Evolutionary conservation across 164 flowering plant genomes (phyloP).

Genomic region (Tetrastigma voinierianum): DNA sequence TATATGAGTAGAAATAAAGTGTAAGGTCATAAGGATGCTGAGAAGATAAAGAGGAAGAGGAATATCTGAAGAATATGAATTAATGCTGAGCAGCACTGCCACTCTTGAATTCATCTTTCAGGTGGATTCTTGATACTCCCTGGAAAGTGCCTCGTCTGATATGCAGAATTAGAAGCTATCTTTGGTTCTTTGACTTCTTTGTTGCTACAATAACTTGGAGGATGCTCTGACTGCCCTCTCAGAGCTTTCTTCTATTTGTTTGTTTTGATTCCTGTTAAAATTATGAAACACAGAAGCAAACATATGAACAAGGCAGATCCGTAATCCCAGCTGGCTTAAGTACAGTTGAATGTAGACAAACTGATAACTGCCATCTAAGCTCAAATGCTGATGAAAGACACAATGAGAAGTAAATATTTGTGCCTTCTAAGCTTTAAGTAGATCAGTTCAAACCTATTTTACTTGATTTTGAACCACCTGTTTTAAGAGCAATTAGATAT

Average conservation of each 20-base stretch:
- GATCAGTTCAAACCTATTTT: constrained; percentile 91
- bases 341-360: constrained; percentile 86
- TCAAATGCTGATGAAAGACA: constrained; percentile 71
- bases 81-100: too few species aligned
- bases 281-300: constrained; percentile 48
- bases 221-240: constrained; percentile 71
- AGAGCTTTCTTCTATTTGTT: constrained; percentile 64
- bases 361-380: constrained; percentile 71
- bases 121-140: constrained; percentile 43
- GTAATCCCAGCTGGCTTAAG: constrained; percentile 74
- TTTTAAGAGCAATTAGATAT: constrained; percentile 73
- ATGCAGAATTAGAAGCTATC: constrained; percentile 30
- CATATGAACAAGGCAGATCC: constrained; percentile 65
- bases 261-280: constrained; percentile 51
- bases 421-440: too few species aligned
- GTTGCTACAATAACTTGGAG: constrained; percentile 55
- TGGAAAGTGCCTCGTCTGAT: constrained; percentile 49
- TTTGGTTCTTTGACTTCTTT: constrained; percentile 46
- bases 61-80: too few species aligned
- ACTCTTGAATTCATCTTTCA: constrained; percentile 62
- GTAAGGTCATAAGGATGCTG: too few species aligned
- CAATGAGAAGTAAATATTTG: too few species aligned
- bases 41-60: too few species aligned
- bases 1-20: too few species aligned
- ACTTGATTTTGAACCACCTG: constrained; percentile 89